phyloP scores from a whole-genome alignment of 768 basidiomycete genomes.

The Macrocybe gigantea region DNA sequence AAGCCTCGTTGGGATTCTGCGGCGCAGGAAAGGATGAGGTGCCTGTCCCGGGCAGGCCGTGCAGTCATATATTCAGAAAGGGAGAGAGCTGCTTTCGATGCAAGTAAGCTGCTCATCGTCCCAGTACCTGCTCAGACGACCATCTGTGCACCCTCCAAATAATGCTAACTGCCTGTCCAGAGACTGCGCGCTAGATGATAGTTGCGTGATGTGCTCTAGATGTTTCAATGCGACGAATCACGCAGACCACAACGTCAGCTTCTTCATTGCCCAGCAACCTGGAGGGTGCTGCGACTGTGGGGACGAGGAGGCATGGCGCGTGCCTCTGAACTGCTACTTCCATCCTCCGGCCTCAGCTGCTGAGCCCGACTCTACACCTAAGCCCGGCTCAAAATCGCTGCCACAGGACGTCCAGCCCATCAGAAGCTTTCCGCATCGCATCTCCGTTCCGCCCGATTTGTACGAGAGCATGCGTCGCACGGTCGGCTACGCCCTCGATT shows the following conservation, averaged over 20 bases:
- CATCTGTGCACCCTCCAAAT: background rate
- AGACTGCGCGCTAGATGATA: conserved; percentile 87
- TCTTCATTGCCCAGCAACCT: conserved; percentile 88
- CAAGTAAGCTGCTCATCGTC: conserved; percentile 55
- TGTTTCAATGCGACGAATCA: conserved; percentile 93
- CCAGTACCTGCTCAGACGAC: background rate
- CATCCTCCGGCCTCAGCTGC: conserved; percentile 53
- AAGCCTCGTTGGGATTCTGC: conserved; percentile 48
- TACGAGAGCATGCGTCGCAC: conserved; percentile 71
- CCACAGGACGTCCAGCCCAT: conserved; percentile 54
- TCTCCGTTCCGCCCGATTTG: conserved; percentile 55
- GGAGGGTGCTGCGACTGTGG: conserved; percentile 96
- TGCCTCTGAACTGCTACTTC: conserved; percentile 59
- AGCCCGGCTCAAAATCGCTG: conserved; percentile 33
- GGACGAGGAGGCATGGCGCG: conserved; percentile 83
- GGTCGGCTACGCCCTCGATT: conserved; percentile 75
- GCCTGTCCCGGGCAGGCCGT: conserved; percentile 64
- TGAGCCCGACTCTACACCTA: conserved; percentile 31
- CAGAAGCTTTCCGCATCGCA: conserved; percentile 52
- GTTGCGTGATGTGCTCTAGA: conserved; percentile 82
- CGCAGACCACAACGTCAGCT: conserved; percentile 82
- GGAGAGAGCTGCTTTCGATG: conserved; percentile 92
- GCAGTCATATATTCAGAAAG: conserved; percentile 82
- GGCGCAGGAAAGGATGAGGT: conserved; percentile 59
- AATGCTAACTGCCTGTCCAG: conserved; percentile 31